phyloP scores from a whole-genome alignment of 257 asterid species.

The Voacanga thouarsii region DNA sequence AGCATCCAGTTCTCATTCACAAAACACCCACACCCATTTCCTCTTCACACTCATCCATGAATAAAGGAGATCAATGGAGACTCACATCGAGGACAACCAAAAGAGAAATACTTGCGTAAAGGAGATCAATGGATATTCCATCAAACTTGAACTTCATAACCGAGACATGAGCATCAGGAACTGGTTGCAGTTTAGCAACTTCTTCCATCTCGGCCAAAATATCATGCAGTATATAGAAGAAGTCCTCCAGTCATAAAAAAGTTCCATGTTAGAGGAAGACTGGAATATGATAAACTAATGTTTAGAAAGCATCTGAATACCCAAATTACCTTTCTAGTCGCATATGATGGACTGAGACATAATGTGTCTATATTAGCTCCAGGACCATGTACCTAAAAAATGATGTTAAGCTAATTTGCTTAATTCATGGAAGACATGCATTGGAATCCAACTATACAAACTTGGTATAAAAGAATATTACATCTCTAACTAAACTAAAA shows the following conservation, averaged over 20 bases:
- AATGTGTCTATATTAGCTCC: constrained; percentile 41
- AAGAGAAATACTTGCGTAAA: constrained; percentile 82
- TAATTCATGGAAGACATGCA: background rate
- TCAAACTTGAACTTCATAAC: constrained; percentile 93
- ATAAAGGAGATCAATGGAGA: too few relatives aligned
- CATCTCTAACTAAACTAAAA: background rate
- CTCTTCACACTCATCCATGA: background rate
- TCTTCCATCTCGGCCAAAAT: constrained; percentile 69
- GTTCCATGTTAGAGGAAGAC: constrained; percentile 6
- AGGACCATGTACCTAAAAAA: constrained; percentile 40
- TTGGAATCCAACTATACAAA: background rate
- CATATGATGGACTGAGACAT: constrained; percentile 44
- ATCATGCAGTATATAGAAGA: constrained; percentile 71
- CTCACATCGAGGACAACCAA: constrained; percentile 93
- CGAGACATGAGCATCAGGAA: constrained; percentile 99
- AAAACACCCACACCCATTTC: too few relatives aligned
- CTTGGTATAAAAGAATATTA: background rate
- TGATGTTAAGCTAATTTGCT: background rate
- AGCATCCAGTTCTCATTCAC: background rate
- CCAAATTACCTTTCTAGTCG: constrained; percentile 33
- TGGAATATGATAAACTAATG: constrained; percentile 1
- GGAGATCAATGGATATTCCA: constrained; percentile 95
- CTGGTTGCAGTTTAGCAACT: constrained; percentile 87
- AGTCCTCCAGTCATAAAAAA: constrained; percentile 61
- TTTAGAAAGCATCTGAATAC: background rate